phyloP scores from a whole-genome alignment of 257 asterid species.

The Plantago major region DNA sequence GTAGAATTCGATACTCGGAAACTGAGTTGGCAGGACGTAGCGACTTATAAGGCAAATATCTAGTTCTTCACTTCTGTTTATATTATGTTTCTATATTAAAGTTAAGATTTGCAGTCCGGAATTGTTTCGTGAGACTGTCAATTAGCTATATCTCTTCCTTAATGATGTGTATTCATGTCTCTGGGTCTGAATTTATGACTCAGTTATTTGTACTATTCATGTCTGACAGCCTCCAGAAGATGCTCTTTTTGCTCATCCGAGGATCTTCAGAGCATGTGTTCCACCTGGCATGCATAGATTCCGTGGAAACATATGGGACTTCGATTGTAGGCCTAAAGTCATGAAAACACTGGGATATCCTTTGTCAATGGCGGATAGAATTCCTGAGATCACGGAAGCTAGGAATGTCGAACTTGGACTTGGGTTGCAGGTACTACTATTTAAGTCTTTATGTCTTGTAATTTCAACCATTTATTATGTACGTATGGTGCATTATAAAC shows the following conservation, averaged over 20 bases:
- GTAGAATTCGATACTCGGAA: constrained; percentile 81
- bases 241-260: constrained; percentile 89
- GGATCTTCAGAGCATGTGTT: constrained; percentile 97
- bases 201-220: constrained; percentile 1
- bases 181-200: constrained; percentile 4
- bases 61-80: background rate
- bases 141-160: too few species aligned
- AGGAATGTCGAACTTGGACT: constrained; percentile 95
- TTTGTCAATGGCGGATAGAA: constrained; percentile 52
- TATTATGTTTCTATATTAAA: too few species aligned
- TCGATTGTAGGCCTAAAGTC: constrained; percentile 75
- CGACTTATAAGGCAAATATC: constrained; percentile 61
- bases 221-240: constrained; percentile 75
- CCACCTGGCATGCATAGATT: constrained; percentile 99
- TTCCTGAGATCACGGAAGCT: constrained; percentile 91
- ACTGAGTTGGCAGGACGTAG: constrained; percentile 94
- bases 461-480: background rate
- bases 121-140: background rate
- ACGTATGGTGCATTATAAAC: too few species aligned
- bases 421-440: constrained; percentile 78
- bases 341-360: constrained; percentile 87
- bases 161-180: background rate
- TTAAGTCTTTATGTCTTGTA: background rate
- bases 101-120: too few species aligned
- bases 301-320: constrained; percentile 97